phyloP scores from a whole-genome alignment of 495 filamentous ascomycete genomes.

The Penicillium malachiteum region DNA sequence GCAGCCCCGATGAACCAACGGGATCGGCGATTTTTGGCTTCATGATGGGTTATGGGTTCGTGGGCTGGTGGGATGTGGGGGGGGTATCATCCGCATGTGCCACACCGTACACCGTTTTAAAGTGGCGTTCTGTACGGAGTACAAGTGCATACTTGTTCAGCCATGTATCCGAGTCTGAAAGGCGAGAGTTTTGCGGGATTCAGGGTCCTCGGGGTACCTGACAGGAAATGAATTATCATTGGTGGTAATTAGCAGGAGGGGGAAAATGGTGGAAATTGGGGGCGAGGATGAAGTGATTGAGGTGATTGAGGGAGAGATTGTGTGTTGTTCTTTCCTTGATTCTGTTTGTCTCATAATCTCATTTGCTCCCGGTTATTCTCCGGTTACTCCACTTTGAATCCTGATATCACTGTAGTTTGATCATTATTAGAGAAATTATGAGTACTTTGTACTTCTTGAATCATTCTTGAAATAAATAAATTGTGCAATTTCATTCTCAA shows the following conservation, averaged over 20 bases:
- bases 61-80: not conserved
- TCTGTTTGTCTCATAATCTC: not conserved
- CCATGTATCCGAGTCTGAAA: not conserved
- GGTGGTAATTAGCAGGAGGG: not conserved
- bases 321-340: not conserved
- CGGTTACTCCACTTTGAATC: not conserved
- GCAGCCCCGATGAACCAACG: conserved; percentile 16
- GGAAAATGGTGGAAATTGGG: no score
- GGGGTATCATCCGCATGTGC: not conserved
- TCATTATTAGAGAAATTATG: no score
- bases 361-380: conserved; percentile 1
- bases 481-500: not conserved
- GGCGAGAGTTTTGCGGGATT: not conserved
- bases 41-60: conserved; percentile 7
- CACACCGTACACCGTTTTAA: not conserved
- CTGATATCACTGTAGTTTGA: not conserved
- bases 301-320: no score
- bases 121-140: no score
- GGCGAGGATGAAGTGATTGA: not conserved
- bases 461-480: no score
- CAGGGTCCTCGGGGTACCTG: not conserved
- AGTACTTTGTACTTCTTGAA: no score
- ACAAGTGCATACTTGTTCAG: no score
- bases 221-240: not conserved
- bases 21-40: conserved; percentile 18